phyloP scores from a whole-genome alignment of 176 grass and related monocot genomes.

The Triticum urartu region DNA sequence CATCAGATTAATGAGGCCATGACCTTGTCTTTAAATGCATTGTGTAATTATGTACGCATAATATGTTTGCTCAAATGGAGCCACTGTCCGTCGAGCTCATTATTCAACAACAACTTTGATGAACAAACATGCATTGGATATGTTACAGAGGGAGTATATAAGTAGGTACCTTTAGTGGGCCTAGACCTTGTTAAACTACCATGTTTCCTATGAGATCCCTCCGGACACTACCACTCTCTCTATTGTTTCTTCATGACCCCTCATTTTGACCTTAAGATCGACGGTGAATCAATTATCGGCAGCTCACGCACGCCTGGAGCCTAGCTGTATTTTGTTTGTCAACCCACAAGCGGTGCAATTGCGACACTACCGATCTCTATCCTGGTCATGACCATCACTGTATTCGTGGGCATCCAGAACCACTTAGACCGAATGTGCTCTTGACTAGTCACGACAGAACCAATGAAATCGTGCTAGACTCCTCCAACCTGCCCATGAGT shows the following conservation, averaged over 20 bases:
- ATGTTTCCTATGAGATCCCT: background rate
- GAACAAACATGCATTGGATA: too few relatives aligned
- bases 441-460: too few relatives aligned
- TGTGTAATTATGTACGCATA: background rate
- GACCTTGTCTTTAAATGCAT: background rate
- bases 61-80: background rate
- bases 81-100: background rate
- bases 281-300: background rate
- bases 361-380: background rate
- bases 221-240: background rate
- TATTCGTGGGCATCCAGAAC: background rate
- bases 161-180: too few relatives aligned
- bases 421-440: background rate
- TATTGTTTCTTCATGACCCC: background rate
- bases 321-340: background rate
- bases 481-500: background rate
- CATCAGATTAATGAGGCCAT: background rate
- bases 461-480: background rate
- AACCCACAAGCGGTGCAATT: background rate
- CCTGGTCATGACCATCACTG: background rate
- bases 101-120: background rate
- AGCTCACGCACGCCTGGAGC: too few relatives aligned
- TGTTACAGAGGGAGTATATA: too few relatives aligned
- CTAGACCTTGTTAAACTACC: background rate
- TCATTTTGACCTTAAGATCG: background rate